These are phyloP conservation scores for Colletotrichum higginsianum DNA, from an alignment of 2,329 filamentous ascomycete species.

Conservation along the genomic window DNA sequence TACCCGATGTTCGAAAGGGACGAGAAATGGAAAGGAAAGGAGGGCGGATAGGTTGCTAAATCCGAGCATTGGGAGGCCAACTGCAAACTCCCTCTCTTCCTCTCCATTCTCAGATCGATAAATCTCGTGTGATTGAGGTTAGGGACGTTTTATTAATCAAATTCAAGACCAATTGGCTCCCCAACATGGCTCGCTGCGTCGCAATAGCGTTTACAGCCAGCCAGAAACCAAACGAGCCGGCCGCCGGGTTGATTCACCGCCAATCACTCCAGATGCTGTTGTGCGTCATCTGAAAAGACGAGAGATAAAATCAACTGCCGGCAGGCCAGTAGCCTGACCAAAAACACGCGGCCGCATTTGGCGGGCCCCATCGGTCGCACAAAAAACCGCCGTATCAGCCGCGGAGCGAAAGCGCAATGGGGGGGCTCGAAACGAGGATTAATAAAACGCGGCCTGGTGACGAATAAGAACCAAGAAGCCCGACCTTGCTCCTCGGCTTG, in stretches of 20 bases:
- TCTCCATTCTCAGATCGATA: too few relatives aligned
- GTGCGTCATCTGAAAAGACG: neutral
- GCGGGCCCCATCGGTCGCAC: neutral
- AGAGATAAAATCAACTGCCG: neutral
- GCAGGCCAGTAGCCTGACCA: neutral
- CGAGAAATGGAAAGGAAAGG: neutral
- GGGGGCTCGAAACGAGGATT: too few relatives aligned
- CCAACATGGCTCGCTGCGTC: neutral
- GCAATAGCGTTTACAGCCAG: conserved; percentile 4
- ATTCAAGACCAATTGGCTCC: neutral
- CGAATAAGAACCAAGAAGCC: neutral
- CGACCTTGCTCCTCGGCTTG: neutral
- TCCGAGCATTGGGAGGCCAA: neutral
- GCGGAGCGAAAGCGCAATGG: neutral
- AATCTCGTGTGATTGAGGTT: neutral
- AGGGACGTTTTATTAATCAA: too few relatives aligned
- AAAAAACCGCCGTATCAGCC: neutral
- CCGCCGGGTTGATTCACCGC: neutral
- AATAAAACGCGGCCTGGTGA: neutral
- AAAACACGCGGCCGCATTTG: neutral
- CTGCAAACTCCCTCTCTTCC: accelerated
- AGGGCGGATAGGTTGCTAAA: neutral
- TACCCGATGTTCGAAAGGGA: conserved; percentile 19
- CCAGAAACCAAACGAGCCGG: neutral
- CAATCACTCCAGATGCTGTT: neutral